Conservation (phyloP, 805 yeast genomes). For the Sugiyamaella lignohabitans region DNA sequence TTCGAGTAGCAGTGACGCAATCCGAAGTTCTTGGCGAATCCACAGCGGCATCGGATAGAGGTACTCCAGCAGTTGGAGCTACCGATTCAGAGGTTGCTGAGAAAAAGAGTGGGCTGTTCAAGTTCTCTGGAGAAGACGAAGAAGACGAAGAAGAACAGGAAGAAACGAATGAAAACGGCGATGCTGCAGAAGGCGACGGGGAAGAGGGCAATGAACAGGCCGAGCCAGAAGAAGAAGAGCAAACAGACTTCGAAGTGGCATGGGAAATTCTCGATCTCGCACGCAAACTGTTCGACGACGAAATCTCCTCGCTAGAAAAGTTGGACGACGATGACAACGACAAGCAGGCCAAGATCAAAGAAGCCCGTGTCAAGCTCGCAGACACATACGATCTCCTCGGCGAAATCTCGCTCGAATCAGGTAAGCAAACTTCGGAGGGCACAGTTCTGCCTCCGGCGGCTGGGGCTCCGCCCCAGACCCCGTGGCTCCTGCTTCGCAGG, state of each 20-base stretch:
- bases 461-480: no score
- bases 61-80: slow-evolving; percentile 5
- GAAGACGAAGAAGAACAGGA: slow-evolving; percentile 19
- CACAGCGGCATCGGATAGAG: slow-evolving; percentile 24
- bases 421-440: no score
- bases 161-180: slow-evolving; percentile 14
- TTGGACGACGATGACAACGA: slow-evolving; percentile 4
- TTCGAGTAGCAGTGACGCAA: slow-evolving; percentile 65
- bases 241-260: slow-evolving; percentile 76
- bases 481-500: no score
- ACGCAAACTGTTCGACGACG: slow-evolving; percentile 53
- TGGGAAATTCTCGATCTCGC: slow-evolving; percentile 83
- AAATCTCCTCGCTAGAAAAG: slow-evolving; percentile 27
- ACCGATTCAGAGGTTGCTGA: slow-evolving; percentile 4
- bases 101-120: slow-evolving; percentile 14
- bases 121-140: slow-evolving; percentile 20
- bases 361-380: slow-evolving; percentile 42
- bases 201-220: slow-evolving; percentile 26
- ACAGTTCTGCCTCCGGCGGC: no score
- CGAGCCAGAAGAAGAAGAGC: slow-evolving; percentile 39
- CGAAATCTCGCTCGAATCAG: slow-evolving; percentile 81
- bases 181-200: slow-evolving; percentile 22
- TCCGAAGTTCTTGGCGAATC: slow-evolving; percentile 69
- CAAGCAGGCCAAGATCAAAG: slow-evolving; percentile 15
- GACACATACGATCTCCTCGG: slow-evolving; percentile 77